Percentiles rank a stretch among this genome's conserved stretches.
These are phyloP conservation scores for Arthroderma sp. DNA, from an alignment of 2,329 filamentous ascomycete genomes.

Conservation along the genomic window DNA sequence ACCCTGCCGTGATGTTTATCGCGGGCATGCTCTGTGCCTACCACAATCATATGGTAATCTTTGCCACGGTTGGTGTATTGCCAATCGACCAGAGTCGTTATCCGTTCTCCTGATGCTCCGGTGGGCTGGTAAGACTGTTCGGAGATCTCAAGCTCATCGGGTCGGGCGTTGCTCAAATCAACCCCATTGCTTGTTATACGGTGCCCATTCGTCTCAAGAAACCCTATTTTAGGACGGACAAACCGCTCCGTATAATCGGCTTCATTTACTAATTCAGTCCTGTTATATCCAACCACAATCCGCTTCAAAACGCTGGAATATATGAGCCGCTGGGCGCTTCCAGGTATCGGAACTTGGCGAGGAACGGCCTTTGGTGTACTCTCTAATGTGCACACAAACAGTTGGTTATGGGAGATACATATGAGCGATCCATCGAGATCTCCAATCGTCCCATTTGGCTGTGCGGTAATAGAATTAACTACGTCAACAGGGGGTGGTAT, in stretches of 20 bases:
- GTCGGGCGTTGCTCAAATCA: background rate
- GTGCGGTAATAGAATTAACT: constrained; percentile 22
- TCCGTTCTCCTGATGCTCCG: constrained; percentile 26
- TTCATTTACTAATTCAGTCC: constrained; percentile 16
- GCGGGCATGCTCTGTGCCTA: constrained; percentile 24
- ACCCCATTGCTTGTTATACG: constrained; percentile 1
- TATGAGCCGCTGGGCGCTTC: constrained; percentile 30
- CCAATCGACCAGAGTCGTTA: constrained; percentile 32
- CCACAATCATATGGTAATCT: constrained; percentile 28
- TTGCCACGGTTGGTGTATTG: constrained; percentile 22
- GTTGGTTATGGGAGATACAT: constrained; percentile 34
- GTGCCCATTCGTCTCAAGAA: constrained; percentile 24
- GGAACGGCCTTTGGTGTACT: constrained; percentile 29
- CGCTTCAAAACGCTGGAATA: constrained; percentile 35
- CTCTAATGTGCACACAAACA: constrained; percentile 37
- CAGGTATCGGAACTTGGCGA: constrained; percentile 26
- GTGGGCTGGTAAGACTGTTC: constrained; percentile 16
- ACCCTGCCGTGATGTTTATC: constrained; percentile 10
- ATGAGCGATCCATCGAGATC: constrained; percentile 32
- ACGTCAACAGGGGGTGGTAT: constrained; percentile 24
- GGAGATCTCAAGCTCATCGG: constrained; percentile 1
- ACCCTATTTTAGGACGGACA: constrained; percentile 24
- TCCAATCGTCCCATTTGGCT: constrained; percentile 11
- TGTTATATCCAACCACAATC: constrained; percentile 37
- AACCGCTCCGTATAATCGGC: constrained; percentile 19